Evolutionary conservation across 768 basidiomycete genomes (phyloP), one percentile per base, ranked within the genome.

Genomic region (Pleurotus tuber-regium): DNA sequence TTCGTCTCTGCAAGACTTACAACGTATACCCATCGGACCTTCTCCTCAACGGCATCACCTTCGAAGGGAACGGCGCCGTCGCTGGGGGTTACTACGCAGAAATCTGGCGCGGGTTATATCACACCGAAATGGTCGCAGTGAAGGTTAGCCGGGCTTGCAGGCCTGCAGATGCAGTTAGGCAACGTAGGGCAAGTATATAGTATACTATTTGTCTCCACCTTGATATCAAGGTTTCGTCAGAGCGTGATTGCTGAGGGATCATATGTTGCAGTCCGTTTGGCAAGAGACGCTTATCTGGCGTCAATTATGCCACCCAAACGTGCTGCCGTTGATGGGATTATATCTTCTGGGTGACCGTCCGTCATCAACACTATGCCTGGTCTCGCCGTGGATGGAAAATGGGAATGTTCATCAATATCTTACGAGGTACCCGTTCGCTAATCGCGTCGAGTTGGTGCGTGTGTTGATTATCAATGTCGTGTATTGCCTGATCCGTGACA

Each of bases 271-370:
- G 67, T 59, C 52, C 7, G 63, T 63, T 43, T 62, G 59, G n/a
- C 56, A 59, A 49, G 69, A 70, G 51, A 64, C 64, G 5, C 47
- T 66, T 11, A 35, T 62, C 10, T 71, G 67, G 69, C 61, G 64
- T 16, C 64, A 68, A 23, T 48, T 66, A 30, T 55, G 54, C 6
- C 62, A 65, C 39, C 48, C 57, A 1, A 65, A 66, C 50, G 60
- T 75, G n/a, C 64, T 73, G 8, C 73, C 71, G 2, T 73, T 75
- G 44, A 65, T 66, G 8, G 71, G 71, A 1, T 63, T 73, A 2
- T 63, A 60, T 51, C 57, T 57, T 30, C 47, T 67, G 3, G 54
- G 54, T 6, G 66, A 70, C 46, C 50, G 46, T 10, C 56, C 60
- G 35, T 55, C 53, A 10, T 55, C 53, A 10, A 61, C 67, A 39